phyloP scores from a whole-genome alignment of 305 asterid species.

The Fraxinus greggii region DNA sequence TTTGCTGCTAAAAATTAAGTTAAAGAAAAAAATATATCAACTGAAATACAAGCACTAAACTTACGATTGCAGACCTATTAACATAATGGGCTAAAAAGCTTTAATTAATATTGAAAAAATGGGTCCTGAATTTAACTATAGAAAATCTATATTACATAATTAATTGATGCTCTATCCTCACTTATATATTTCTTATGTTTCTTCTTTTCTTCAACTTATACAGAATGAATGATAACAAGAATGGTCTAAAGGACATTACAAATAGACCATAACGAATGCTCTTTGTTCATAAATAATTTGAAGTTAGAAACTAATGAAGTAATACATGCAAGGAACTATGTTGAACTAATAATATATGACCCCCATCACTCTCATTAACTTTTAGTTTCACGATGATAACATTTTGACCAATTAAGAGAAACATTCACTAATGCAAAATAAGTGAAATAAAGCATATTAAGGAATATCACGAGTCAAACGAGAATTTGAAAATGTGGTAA shows the following conservation, averaged over 20 bases:
- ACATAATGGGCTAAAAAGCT: background rate
- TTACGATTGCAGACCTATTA: background rate
- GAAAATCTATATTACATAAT: background rate
- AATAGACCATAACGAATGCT: background rate
- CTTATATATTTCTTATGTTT: background rate
- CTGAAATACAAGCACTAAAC: background rate
- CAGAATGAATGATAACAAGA: background rate
- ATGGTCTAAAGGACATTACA: background rate
- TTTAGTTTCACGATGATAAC: background rate
- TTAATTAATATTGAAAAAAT: background rate
- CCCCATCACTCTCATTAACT: background rate
- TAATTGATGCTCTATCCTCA: background rate
- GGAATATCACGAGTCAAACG: background rate
- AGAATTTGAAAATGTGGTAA: background rate
- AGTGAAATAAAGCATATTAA: background rate
- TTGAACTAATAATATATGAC: background rate
- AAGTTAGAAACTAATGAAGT: background rate
- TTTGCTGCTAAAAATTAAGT: background rate
- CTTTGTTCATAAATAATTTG: background rate
- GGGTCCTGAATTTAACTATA: background rate
- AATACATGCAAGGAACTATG: background rate
- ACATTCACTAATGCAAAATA: background rate
- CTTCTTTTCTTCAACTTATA: background rate
- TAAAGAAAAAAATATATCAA: background rate
- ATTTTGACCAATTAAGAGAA: background rate